phyloP scores from a whole-genome alignment of 75 land plant species.

The Ceratopteris richardii region DNA sequence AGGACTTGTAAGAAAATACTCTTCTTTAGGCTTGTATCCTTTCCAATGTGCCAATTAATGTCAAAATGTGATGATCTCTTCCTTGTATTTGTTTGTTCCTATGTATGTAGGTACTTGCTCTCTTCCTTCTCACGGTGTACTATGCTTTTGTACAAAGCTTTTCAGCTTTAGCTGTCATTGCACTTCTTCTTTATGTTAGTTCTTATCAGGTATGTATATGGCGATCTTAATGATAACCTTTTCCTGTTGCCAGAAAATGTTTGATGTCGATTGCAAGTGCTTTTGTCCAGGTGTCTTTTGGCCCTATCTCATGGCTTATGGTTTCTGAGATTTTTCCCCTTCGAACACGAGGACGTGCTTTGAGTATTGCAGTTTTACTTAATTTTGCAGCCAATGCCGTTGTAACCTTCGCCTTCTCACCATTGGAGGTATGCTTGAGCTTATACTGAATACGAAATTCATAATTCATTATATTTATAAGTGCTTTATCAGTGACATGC shows the following conservation, averaged over 20 bases:
- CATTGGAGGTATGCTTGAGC: constrained; percentile 49
- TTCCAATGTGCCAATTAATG: not conserved
- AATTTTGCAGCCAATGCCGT: constrained; percentile 93
- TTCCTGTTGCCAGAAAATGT: too few relatives aligned
- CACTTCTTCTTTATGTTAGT: constrained; percentile 77
- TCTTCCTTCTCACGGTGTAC: constrained; percentile 66
- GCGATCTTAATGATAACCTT: too few relatives aligned
- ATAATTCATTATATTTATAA: too few relatives aligned
- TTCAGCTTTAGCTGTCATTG: constrained; percentile 67
- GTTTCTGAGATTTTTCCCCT: constrained; percentile 94
- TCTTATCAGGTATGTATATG: constrained; percentile 53
- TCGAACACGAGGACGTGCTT: constrained; percentile 86
- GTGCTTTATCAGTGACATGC: too few relatives aligned
- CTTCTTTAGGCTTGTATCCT: not conserved
- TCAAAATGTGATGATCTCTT: not conserved
- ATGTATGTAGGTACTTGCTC: constrained; percentile 42
- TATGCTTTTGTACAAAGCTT: constrained; percentile 45
- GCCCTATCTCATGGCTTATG: constrained; percentile 98
- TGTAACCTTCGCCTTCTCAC: constrained; percentile 90
- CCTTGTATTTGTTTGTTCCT: constrained; percentile 1
- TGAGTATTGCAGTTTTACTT: constrained; percentile 77
- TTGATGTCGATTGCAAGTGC: not conserved
- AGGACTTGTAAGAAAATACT: constrained; percentile 54
- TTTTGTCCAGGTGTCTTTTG: constrained; percentile 74
- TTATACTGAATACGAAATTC: too few relatives aligned